Percentiles rank a stretch among this genome's conserved stretches.
Conservation (phyloP, 495 filamentous ascomycete species). For the Penicillium parvum region DNA sequence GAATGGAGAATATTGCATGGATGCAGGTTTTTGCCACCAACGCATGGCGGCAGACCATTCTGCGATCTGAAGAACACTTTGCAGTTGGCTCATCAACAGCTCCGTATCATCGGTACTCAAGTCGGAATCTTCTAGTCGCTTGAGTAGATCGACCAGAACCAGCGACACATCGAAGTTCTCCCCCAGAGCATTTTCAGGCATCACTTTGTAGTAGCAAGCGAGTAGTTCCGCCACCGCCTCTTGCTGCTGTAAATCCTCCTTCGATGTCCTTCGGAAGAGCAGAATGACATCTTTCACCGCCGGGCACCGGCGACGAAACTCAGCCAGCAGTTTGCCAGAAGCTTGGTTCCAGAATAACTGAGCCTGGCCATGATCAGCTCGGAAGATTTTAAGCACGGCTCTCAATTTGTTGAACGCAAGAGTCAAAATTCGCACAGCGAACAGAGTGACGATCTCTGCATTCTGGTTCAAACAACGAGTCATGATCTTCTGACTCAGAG, state of each 20-base stretch:
- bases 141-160: conserved; percentile 62
- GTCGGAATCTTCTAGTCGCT: conserved; percentile 41
- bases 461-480: conserved; percentile 73
- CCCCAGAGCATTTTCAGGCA: conserved; percentile 73
- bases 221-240: conserved; percentile 74
- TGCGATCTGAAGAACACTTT: conserved; percentile 72
- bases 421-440: conserved; percentile 72
- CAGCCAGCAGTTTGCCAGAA: conserved; percentile 56
- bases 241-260: conserved; percentile 67
- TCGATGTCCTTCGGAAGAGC: conserved; percentile 59
- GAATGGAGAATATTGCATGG: conserved; percentile 44
- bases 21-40: conserved; percentile 67
- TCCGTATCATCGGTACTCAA: conserved; percentile 38
- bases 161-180: conserved; percentile 83
- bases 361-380: conserved; percentile 31
- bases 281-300: conserved; percentile 69
- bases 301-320: conserved; percentile 76
- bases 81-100: conserved; percentile 62
- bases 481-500: conserved; percentile 70
- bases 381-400: conserved; percentile 43
- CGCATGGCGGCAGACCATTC: conserved; percentile 72
- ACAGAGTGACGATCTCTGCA: conserved; percentile 70
- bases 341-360: conserved; percentile 62
- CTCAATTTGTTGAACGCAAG: conserved; percentile 75
- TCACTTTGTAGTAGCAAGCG: conserved; percentile 71